These are phyloP conservation scores for Cercospora sp. DNA, from an alignment of 2,329 filamentous ascomycete species.

Conservation along the genomic window DNA sequence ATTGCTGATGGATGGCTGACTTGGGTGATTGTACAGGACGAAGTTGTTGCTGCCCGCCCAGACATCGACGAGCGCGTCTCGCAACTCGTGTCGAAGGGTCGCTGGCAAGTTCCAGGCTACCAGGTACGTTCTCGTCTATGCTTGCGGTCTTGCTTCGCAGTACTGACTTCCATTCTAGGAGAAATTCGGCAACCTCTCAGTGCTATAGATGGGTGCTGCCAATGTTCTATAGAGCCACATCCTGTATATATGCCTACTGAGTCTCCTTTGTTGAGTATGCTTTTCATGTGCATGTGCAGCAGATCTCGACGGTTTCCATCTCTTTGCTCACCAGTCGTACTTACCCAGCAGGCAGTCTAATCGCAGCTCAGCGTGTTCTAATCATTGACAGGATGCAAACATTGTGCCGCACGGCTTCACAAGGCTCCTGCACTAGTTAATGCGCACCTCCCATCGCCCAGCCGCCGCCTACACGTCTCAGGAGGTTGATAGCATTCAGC, in stretches of 20 bases:
- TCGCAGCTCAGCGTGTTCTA: no score
- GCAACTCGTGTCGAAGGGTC: slow-evolving; percentile 93
- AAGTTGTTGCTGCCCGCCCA: slow-evolving; percentile 88
- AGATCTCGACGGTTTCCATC: not conserved
- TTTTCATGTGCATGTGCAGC: slow-evolving; percentile 1
- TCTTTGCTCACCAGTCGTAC: not conserved
- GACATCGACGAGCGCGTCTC: slow-evolving; percentile 97
- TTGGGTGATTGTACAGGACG: slow-evolving; percentile 63
- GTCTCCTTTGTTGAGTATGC: slow-evolving; percentile 19
- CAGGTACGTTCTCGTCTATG: slow-evolving; percentile 66
- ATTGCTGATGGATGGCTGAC: not conserved
- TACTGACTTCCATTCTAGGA: slow-evolving; percentile 61
- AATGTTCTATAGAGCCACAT: slow-evolving; percentile 27
- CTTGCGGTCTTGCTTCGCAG: not conserved
- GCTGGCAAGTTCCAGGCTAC: slow-evolving; percentile 98
- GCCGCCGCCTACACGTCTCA: not conserved
- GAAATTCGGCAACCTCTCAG: slow-evolving; percentile 96
- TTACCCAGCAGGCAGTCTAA: not conserved
- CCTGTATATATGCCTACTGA: slow-evolving; percentile 31
- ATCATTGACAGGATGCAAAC: not conserved
- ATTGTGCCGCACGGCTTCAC: not conserved
- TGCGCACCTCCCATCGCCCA: not conserved
- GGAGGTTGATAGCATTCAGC: not conserved
- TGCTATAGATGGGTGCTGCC: slow-evolving; percentile 67
- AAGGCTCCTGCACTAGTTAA: not conserved